phyloP scores from a whole-genome alignment of 1,284 basidiomycete species.

The Microbotryum lychnidis-dioicae region DNA sequence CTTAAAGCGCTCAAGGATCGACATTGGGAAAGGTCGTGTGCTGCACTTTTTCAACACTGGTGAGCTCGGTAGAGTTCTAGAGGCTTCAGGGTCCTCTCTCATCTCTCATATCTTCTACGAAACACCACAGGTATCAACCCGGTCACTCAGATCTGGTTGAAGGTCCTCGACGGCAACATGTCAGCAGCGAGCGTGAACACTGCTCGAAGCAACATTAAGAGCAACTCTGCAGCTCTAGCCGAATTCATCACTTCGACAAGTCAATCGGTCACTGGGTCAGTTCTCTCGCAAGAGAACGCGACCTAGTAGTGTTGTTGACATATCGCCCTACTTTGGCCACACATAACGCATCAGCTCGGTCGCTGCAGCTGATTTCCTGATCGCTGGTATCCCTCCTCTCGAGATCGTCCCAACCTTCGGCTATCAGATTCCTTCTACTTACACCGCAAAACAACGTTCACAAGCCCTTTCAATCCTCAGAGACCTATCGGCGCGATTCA shows the following conservation, averaged over 20 bases:
- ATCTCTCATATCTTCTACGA: neutral
- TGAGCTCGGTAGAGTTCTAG: neutral
- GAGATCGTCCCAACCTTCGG: slow-evolving; percentile 22
- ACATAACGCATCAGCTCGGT: no score
- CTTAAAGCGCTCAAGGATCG: slow-evolving; percentile 3
- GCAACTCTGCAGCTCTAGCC: no score
- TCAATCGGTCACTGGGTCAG: no score
- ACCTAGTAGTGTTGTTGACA: no score
- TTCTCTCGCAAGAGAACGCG: no score
- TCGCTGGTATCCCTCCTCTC: slow-evolving; percentile 26
- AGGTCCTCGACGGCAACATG: slow-evolving; percentile 6
- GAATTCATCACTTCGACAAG: no score
- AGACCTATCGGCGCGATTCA: slow-evolving; percentile 18
- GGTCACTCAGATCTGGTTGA: slow-evolving; percentile 20
- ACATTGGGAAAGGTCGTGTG: slow-evolving; percentile 11
- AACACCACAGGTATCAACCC: slow-evolving; percentile 20
- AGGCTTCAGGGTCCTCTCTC: neutral
- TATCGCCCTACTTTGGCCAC: no score
- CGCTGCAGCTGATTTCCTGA: slow-evolving; percentile 13
- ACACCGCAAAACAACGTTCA: neutral
- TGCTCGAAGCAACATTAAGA: neutral
- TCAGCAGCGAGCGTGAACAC: neutral
- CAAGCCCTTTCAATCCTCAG: slow-evolving; percentile 13
- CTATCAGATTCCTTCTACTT: slow-evolving; percentile 7
- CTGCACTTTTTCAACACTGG: slow-evolving; percentile 27